Evolutionary conservation across 106 monocot species (phyloP).

Genomic region (Vanilla planifolia): DNA sequence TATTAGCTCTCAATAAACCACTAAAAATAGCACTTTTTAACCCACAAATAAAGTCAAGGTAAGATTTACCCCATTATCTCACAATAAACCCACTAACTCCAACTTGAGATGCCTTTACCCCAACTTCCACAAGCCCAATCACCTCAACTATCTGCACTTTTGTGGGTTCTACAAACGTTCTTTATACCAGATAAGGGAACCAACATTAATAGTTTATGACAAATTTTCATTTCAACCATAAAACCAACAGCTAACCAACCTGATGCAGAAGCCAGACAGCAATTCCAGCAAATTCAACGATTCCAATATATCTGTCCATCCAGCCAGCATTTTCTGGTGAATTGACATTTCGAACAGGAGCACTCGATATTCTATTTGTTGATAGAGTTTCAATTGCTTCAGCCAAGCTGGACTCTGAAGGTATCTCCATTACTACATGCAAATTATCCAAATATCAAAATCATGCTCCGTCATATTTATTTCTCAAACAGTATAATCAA

Average conservation of each 20-base stretch:
- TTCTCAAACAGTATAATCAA: neutral
- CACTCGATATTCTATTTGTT: conserved; percentile 50
- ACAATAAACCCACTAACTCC: no score
- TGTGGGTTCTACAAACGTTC: no score
- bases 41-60: no score
- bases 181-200: neutral
- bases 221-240: neutral
- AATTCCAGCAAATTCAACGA: conserved; percentile 86
- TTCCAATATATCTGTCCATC: conserved; percentile 81
- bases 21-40: no score
- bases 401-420: conserved; percentile 68
- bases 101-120: no score
- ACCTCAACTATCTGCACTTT: no score
- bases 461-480: neutral
- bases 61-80: no score
- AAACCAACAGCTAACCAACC: conserved; percentile 27
- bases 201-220: neutral
- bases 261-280: conserved; percentile 89
- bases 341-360: conserved; percentile 59
- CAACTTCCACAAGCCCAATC: no score
- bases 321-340: conserved; percentile 69
- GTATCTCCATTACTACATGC: conserved; percentile 57
- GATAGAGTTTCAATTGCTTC: conserved; percentile 59
- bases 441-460: conserved; percentile 7
- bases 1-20: no score